Base-by-base conservation (phyloP, 805 yeast genomes). In the Candida nonsorbophila region DNA sequence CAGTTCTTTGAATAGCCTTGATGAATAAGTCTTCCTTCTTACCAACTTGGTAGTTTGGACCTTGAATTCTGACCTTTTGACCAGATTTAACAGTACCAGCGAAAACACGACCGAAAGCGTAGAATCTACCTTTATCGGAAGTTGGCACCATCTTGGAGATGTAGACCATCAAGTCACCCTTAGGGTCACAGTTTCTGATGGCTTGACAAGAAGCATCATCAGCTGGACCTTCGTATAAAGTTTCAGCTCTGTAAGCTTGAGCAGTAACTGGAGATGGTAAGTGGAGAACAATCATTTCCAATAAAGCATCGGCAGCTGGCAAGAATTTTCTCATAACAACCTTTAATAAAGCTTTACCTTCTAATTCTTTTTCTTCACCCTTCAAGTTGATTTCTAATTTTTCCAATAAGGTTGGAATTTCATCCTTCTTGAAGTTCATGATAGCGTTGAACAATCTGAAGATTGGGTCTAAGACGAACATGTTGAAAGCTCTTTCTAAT, bases 131-230 rank as follows among this genome's bases (percentile, higher is more conserved):
- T 79, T 90, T 92, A 73, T 90, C 98, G 55, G 97, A 90, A 67
- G 98, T 90, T 72, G 98, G 98, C 53, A 90, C 97, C 98, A 90
- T 90, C 95, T 90, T 90, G 73, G 97, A 92, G 62, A 90, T 92
- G 87, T 90, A 90, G 64, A 90, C 79, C 98, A 90, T 90, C 63
- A 90, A 83, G 65, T 90, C 97, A 56, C 94, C 95, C 60, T 69
- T 81, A 62, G 97, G 95, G 75, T 90, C 97, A 83, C 98, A 90
- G 80, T 84, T 81, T 78, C 82, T 87, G 75, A 90, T 90, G 58
- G 94, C 95, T 45, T 74, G 67, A 74, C 88, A 85, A 59, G 80
- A 74, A 57, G 80, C 81, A 67, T 90, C 98, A 62, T 83, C 92
- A 53, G 82, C 44, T 69, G 98, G 98, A 79, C 98, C 98, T 77